Conservation (phyloP, 176 grass and related monocot species). For the Stipa capillata region DNA sequence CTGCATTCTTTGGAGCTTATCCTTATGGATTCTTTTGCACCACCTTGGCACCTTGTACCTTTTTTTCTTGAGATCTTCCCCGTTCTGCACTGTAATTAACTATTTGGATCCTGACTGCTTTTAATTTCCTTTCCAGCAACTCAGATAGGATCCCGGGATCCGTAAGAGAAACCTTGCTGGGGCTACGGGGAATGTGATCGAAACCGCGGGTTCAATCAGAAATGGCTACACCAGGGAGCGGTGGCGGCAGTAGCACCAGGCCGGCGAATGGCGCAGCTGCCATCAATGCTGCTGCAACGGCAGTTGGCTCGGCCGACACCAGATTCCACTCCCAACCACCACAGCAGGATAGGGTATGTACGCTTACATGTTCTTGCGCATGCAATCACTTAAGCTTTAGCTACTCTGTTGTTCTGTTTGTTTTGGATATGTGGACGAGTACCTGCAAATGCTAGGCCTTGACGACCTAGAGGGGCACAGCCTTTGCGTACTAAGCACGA, state of each 20-base stretch:
- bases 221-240: constrained; percentile 38
- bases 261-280: constrained; percentile 39
- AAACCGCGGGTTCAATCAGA: constrained; percentile 1
- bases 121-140: neutral
- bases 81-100: neutral
- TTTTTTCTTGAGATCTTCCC: neutral
- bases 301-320: constrained; percentile 41
- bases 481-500: constrained; percentile 24
- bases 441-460: constrained; percentile 5
- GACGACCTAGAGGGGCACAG: constrained; percentile 5
- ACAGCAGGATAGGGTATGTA: constrained; percentile 49
- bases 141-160: constrained; percentile 26
- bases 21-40: neutral
- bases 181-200: constrained; percentile 25
- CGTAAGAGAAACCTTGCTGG: neutral
- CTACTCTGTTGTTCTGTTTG: constrained; percentile 24
- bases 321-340: constrained; percentile 46
- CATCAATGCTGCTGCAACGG: constrained; percentile 53
- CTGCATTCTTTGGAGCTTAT: neutral
- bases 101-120: constrained; percentile 23
- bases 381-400: constrained; percentile 7
- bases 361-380: constrained; percentile 11
- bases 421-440: constrained; percentile 35
- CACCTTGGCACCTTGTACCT: neutral
- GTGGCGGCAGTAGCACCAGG: constrained; percentile 15